These are phyloP conservation scores for Neotropicomus parvogracilis DNA, from an alignment of 1,284 basidiomycete genomes.

Conservation along the genomic window DNA sequence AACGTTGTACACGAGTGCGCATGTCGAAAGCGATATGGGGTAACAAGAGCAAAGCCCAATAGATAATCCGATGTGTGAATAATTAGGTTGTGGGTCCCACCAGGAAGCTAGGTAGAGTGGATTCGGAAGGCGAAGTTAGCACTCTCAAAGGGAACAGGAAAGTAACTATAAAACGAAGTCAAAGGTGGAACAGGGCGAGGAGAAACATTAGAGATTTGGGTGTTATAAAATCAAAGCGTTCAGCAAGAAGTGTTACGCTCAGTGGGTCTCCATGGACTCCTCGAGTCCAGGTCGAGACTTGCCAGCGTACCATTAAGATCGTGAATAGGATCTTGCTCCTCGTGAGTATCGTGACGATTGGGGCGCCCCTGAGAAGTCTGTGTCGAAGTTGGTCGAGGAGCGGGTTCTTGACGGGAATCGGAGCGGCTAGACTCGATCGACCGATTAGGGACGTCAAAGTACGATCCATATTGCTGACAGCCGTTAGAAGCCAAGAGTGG, in stretches of 20 bases:
- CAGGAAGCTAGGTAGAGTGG: conserved; percentile 16
- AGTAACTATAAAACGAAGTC: conserved; percentile 24
- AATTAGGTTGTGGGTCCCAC: conserved; percentile 31
- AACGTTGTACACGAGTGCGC: conserved; percentile 34
- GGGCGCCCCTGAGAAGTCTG: conserved; percentile 32
- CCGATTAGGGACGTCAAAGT: conserved; percentile 36
- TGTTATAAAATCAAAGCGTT: conserved; percentile 16
- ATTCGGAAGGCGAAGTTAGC: conserved; percentile 18
- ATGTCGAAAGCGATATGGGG: conserved; percentile 38
- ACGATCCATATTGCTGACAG: conserved; percentile 42
- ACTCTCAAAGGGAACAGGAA: conserved; percentile 18
- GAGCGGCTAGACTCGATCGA: conserved; percentile 37
- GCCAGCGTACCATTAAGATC: conserved; percentile 76
- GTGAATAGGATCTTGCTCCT: conserved; percentile 53
- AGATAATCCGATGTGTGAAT: conserved; percentile 33
- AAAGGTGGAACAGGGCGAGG: conserved; percentile 15
- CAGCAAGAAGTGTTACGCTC: conserved; percentile 25
- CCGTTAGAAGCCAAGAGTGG: conserved; percentile 43
- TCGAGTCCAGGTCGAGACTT: conserved; percentile 59
- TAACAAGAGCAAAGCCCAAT: conserved; percentile 35
- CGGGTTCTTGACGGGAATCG: conserved; percentile 45
- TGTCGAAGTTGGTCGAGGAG: conserved; percentile 50
- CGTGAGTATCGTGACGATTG: conserved; percentile 23
- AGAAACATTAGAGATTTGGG: conserved; percentile 15
- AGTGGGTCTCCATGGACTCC: conserved; percentile 26